Evolutionary conservation across 2,329 filamentous ascomycete species (phyloP), one percentile per base, ranked within the genome.

Genomic region (Graphium sp.): DNA sequence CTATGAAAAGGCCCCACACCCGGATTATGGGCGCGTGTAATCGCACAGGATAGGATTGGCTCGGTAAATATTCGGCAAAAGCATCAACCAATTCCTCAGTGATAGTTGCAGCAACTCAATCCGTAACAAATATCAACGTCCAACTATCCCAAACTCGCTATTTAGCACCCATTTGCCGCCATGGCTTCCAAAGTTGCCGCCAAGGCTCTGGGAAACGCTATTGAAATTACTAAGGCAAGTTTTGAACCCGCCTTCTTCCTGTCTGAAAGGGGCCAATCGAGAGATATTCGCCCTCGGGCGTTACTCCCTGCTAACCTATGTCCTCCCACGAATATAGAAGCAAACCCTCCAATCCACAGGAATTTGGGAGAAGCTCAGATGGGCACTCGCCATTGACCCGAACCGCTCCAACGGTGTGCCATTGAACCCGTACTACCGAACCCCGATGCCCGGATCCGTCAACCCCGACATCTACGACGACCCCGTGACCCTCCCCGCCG

Each of bases 321-420:
- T n/a, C n/a, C n/a, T n/a, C n/a, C n/a, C n/a, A n/a, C n/a, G n/a
- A n/a, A n/a, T n/a, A n/a, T n/a, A 98, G 87, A 95, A 95, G 80
- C 87, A 98, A 60, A 92, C 85, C 20, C 62, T 95, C 38, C 81
- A 93, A 50, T 89, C 87, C 29, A 71, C 66, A 22, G 89, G 89
- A 22, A 60, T 95, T 53, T 95, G 83, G 80, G 84, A 87, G 48
- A 60, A 60, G 32, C 59, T 98, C 51, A 84, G 85, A 50, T 71
- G 74, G 41, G 50, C 76, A 42, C 55, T 94, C 40, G 72, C 83
- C 40, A 60, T 98, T 45, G 87, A 93, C 52, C 69, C 84, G 20
- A 73, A 81, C 46, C 85, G 89, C 39, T 94, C 85, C 40, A 84
- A 78, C 45, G 89, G 89, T 53, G 62, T 98, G 13, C 89, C 89